These are phyloP conservation scores for Hymenoscyphus fructigenus DNA, from an alignment of 2,329 filamentous ascomycete genomes.

Conservation along the genomic window DNA sequence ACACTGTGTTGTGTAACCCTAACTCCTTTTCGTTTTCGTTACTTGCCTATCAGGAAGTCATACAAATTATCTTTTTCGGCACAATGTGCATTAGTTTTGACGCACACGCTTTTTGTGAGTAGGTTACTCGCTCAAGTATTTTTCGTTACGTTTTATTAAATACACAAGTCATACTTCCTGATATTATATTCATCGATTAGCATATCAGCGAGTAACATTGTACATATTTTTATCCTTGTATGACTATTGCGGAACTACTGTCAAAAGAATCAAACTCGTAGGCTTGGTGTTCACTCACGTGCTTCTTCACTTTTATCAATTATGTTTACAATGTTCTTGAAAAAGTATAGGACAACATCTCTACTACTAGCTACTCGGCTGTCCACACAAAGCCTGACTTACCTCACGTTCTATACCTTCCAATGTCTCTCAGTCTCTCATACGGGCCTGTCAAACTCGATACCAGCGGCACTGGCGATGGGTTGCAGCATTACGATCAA, in stretches of 20 bases:
- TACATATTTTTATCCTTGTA: background rate
- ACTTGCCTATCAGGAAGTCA: background rate
- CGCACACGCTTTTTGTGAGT: no score
- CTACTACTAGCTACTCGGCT: background rate
- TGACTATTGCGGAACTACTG: no score
- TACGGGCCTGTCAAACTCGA: no score
- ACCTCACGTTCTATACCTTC: background rate
- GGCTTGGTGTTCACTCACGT: no score
- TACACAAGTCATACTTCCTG: background rate
- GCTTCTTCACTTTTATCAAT: no score
- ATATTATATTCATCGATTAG: background rate
- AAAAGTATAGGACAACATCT: background rate
- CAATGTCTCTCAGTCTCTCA: background rate
- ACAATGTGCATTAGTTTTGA: background rate
- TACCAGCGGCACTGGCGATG: background rate
- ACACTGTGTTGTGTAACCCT: no score
- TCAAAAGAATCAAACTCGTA: no score
- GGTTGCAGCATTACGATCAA: background rate
- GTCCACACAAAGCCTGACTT: no score
- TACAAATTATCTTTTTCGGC: background rate
- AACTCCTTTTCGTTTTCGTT: no score
- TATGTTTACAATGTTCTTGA: background rate
- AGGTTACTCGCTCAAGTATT: no score
- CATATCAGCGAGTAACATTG: background rate
- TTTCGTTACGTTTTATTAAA: no score